Evolutionary conservation across 495 filamentous ascomycete genomes (phyloP).

Genomic region (Hyaloscypha variabilis): DNA sequence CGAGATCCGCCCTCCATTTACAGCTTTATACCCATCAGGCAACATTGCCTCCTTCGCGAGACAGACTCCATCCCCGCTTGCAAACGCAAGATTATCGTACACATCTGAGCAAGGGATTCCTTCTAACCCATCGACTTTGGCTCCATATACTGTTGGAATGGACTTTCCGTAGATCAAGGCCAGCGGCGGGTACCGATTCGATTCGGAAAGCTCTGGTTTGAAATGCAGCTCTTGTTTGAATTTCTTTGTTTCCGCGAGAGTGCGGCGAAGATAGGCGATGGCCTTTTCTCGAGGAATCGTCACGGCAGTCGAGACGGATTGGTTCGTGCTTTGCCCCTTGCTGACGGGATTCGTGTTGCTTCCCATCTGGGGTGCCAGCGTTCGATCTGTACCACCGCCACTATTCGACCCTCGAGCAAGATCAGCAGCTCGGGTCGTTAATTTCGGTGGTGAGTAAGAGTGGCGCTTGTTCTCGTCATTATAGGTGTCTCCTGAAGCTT

Average conservation of each 20-base stretch:
- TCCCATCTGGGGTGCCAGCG: slow-evolving; percentile 51
- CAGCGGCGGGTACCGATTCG: slow-evolving; percentile 78
- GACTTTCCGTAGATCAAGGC: slow-evolving; percentile 88
- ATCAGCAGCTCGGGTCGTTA: slow-evolving; percentile 32
- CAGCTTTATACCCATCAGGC: slow-evolving; percentile 75
- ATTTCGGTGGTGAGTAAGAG: slow-evolving; percentile 21
- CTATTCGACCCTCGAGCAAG: slow-evolving; percentile 32
- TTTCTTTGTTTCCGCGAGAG: slow-evolving; percentile 64
- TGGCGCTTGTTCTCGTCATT: slow-evolving; percentile 2
- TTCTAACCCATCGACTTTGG: slow-evolving; percentile 66
- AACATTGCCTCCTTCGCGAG: slow-evolving; percentile 85
- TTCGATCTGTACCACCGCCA: slow-evolving; percentile 41
- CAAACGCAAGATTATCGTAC: slow-evolving; percentile 88
- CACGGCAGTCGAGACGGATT: slow-evolving; percentile 42
- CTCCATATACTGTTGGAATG: slow-evolving; percentile 81
- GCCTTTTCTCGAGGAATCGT: slow-evolving; percentile 33
- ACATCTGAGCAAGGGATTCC: slow-evolving; percentile 74
- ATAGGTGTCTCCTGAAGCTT: neutral
- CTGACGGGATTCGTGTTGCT: slow-evolving; percentile 36
- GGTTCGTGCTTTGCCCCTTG: slow-evolving; percentile 30
- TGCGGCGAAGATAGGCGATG: slow-evolving; percentile 75
- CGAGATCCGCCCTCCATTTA: slow-evolving; percentile 69
- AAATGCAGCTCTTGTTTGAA: slow-evolving; percentile 77
- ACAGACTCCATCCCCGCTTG: slow-evolving; percentile 87
- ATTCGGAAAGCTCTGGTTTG: slow-evolving; percentile 54